A percentile compares a stretch with the other conserved stretches of the same genome.
These are phyloP conservation scores for Rhizopogon rudus DNA, from an alignment of 768 basidiomycete genomes.

Conservation along the genomic window DNA sequence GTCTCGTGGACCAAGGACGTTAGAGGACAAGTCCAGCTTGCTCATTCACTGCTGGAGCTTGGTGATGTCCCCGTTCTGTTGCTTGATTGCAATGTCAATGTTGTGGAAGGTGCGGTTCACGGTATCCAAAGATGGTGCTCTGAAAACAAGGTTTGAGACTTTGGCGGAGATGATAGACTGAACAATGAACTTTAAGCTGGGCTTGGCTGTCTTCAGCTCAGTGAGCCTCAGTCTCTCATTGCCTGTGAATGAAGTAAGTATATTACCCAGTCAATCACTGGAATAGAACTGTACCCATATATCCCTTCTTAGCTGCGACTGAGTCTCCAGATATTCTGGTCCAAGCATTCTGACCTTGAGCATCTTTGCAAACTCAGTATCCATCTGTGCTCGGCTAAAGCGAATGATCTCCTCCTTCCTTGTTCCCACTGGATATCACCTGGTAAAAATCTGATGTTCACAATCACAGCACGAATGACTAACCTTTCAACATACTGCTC, in stretches of 20 bases:
- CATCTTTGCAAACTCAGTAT: slow-evolving; percentile 76
- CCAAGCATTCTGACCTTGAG: slow-evolving; percentile 73
- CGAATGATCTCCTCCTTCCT: slow-evolving; percentile 79
- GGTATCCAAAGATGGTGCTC: slow-evolving; percentile 81
- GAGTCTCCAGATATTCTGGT: slow-evolving; percentile 84
- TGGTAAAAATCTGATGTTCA: not conserved
- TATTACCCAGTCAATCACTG: not conserved
- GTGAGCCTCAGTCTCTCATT: slow-evolving; percentile 66
- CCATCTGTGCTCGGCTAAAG: slow-evolving; percentile 72
- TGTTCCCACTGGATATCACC: slow-evolving; percentile 54
- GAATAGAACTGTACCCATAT: slow-evolving; percentile 50
- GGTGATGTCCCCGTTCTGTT: slow-evolving; percentile 53
- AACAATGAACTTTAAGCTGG: slow-evolving; percentile 51
- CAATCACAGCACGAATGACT: slow-evolving; percentile 7
- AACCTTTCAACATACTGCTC: slow-evolving; percentile 65
- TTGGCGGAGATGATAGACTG: not conserved
- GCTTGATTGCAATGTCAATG: slow-evolving; percentile 67
- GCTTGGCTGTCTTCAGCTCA: slow-evolving; percentile 55
- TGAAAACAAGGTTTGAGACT: slow-evolving; percentile 24
- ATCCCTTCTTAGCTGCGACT: slow-evolving; percentile 65
- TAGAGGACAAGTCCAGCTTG: slow-evolving; percentile 38
- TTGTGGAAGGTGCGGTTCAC: slow-evolving; percentile 81
- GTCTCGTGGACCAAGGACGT: slow-evolving; percentile 29
- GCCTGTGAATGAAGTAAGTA: slow-evolving; percentile 33
- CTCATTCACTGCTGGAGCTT: slow-evolving; percentile 47